Evolutionary conservation across 192 early-diverging fungal species (phyloP).

Genomic region (Diversispora epigaea): DNA sequence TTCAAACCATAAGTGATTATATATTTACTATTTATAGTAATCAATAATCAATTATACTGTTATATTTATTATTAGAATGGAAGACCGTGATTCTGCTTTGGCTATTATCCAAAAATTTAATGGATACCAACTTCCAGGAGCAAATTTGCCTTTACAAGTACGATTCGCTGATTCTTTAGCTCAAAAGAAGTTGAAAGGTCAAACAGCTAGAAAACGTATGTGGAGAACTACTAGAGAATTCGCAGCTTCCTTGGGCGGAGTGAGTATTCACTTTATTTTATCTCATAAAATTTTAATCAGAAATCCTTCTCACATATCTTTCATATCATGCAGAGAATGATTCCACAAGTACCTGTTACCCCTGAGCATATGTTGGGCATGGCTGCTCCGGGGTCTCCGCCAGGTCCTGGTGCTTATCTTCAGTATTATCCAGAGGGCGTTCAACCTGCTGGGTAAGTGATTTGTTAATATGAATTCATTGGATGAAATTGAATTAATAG

Average conservation of each 20-base stretch:
- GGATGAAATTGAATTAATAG: background rate
- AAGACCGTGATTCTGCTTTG: constrained; percentile 66
- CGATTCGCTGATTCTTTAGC: constrained; percentile 78
- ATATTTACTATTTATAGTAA: no score
- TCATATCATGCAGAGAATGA: background rate
- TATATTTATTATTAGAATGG: constrained; percentile 48
- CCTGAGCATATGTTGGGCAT: constrained; percentile 53
- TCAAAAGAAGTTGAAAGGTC: constrained; percentile 77
- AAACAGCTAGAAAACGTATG: constrained; percentile 48
- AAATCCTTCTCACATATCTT: background rate
- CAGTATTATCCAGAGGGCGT: constrained; percentile 29
- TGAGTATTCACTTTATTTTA: constrained; percentile 3
- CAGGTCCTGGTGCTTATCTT: constrained; percentile 18
- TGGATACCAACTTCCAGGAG: constrained; percentile 57
- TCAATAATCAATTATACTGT: no score
- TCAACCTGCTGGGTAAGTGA: constrained; percentile 22
- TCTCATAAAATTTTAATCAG: background rate
- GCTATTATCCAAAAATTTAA: constrained; percentile 68
- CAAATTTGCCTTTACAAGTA: constrained; percentile 65
- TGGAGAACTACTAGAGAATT: constrained; percentile 41
- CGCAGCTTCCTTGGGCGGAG: constrained; percentile 36
- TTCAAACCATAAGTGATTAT: no score
- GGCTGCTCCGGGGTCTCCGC: constrained; percentile 34
- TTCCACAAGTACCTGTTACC: constrained; percentile 40
- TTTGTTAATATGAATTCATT: background rate